Evolutionary conservation across 2,329 filamentous ascomycete species (phyloP).

Genomic region (Diaporthe caulivora): DNA sequence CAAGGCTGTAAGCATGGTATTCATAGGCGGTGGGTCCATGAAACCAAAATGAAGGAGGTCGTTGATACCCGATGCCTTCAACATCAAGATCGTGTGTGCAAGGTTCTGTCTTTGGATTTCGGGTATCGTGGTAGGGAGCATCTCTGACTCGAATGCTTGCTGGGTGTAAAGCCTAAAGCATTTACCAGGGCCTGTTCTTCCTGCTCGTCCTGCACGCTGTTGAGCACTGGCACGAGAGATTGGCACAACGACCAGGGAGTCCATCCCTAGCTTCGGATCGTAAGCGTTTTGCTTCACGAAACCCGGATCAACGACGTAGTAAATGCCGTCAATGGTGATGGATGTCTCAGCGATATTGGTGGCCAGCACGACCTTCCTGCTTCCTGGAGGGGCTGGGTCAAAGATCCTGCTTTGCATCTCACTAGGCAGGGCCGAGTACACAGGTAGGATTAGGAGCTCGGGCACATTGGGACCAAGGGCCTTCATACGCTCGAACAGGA

Average conservation of each 20-base stretch:
- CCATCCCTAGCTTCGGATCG: slow-evolving; percentile 97
- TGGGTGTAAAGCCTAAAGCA: slow-evolving; percentile 97
- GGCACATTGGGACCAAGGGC: slow-evolving; percentile 90
- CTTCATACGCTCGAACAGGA: slow-evolving; percentile 96
- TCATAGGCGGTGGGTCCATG: slow-evolving; percentile 97
- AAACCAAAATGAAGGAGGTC: slow-evolving; percentile 98
- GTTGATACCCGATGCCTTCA: slow-evolving; percentile 99
- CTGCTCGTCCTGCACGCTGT: slow-evolving; percentile 91
- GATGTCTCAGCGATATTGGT: slow-evolving; percentile 99
- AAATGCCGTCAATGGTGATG: slow-evolving; percentile 97
- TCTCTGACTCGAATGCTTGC: slow-evolving; percentile 94
- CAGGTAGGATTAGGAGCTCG: slow-evolving; percentile 90
- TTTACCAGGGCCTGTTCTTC: slow-evolving; percentile 94
- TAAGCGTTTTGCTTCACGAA: slow-evolving; percentile 99
- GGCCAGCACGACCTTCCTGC: slow-evolving; percentile 94
- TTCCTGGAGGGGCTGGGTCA: slow-evolving; percentile 87
- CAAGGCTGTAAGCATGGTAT: slow-evolving; percentile 95
- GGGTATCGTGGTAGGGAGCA: slow-evolving; percentile 95
- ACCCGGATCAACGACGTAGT: slow-evolving; percentile 95
- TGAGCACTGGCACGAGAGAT: slow-evolving; percentile 98
- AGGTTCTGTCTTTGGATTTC: slow-evolving; percentile 97
- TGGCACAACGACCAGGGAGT: slow-evolving; percentile 93
- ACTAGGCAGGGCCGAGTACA: slow-evolving; percentile 93
- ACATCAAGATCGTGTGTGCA: slow-evolving; percentile 92
- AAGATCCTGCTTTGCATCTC: slow-evolving; percentile 97